A percentile compares a stretch with the other conserved stretches of the same genome.
Evolutionary conservation across 225 moss, liverwort and hornwort genomes (phyloP).

Genomic region (Physcomitrellopsis africana): DNA sequence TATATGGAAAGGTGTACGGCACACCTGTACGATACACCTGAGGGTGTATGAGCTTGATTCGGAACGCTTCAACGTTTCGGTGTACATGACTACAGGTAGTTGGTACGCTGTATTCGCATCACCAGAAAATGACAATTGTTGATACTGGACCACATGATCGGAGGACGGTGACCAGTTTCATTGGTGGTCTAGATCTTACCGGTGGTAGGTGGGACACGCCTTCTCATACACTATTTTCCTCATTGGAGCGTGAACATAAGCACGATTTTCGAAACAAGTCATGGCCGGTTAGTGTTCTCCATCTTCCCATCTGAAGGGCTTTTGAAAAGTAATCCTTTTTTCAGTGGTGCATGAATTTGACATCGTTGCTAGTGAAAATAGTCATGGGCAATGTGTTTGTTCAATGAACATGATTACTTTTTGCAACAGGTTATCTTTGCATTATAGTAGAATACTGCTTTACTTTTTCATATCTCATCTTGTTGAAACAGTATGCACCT

Average conservation of each 20-base stretch:
- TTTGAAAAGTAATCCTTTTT: not conserved
- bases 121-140: constrained; percentile 62
- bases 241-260: constrained; percentile 49
- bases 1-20: not conserved
- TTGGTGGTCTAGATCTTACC: constrained; percentile 57
- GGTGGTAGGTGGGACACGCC: constrained; percentile 66
- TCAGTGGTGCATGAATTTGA: not conserved
- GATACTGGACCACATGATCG: constrained; percentile 44
- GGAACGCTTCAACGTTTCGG: constrained; percentile 1
- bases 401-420: not conserved
- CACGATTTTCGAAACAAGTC: constrained; percentile 56
- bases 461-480: constrained; percentile 12
- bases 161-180: constrained; percentile 45
- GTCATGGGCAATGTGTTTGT: not conserved
- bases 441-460: not conserved
- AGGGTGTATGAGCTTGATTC: not conserved
- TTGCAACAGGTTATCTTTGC: not conserved
- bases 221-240: constrained; percentile 52
- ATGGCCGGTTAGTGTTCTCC: constrained; percentile 40
- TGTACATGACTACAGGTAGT: constrained; percentile 38
- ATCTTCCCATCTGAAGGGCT: not conserved
- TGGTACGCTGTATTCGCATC: constrained; percentile 59
- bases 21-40: not conserved
- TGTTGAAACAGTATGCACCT: constrained; percentile 38
- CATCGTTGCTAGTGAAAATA: not conserved